These are phyloP conservation scores for Alternaria longipes DNA, from an alignment of 2,329 filamentous ascomycete species.

Conservation along the genomic window DNA sequence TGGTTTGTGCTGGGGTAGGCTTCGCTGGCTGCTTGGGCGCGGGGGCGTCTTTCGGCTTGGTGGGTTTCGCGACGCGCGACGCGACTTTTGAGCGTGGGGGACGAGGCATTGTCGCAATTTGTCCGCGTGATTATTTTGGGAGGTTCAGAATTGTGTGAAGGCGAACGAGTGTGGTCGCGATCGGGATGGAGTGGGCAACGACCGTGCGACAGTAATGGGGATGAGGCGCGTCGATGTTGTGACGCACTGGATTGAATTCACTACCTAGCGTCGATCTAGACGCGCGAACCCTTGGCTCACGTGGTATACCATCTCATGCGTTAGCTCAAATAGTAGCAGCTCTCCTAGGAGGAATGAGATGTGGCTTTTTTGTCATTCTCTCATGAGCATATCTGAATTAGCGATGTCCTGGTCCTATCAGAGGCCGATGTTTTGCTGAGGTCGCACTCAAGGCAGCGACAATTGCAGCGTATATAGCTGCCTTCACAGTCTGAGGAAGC, in stretches of 20 bases:
- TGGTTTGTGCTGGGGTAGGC: constrained; percentile 27
- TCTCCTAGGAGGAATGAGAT: not conserved
- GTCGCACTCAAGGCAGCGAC: constrained; percentile 14
- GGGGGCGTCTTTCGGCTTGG: constrained; percentile 29
- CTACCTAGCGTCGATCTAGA: constrained; percentile 19
- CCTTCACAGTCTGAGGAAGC: not conserved
- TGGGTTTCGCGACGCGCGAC: constrained; percentile 44
- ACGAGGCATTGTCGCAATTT: constrained; percentile 44
- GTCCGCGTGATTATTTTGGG: constrained; percentile 1
- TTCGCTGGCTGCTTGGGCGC: constrained; percentile 29
- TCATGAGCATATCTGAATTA: not conserved
- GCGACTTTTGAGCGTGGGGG: constrained; percentile 50
- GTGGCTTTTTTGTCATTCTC: not conserved
- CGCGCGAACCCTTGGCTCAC: constrained; percentile 23
- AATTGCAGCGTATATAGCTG: constrained; percentile 4
- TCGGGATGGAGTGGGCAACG: constrained; percentile 7
- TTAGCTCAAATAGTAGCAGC: not conserved
- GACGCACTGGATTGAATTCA: constrained; percentile 25
- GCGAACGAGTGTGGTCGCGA: constrained; percentile 15
- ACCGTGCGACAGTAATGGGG: constrained; percentile 16
- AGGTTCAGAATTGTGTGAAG: constrained; percentile 8
- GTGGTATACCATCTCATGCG: constrained; percentile 1
- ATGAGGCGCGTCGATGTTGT: constrained; percentile 25
- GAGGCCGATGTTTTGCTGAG: not conserved
- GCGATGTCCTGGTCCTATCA: not conserved